These are phyloP conservation scores for Pseudonectria buxi DNA, from an alignment of 2,329 filamentous ascomycete genomes.

Conservation along the genomic window DNA sequence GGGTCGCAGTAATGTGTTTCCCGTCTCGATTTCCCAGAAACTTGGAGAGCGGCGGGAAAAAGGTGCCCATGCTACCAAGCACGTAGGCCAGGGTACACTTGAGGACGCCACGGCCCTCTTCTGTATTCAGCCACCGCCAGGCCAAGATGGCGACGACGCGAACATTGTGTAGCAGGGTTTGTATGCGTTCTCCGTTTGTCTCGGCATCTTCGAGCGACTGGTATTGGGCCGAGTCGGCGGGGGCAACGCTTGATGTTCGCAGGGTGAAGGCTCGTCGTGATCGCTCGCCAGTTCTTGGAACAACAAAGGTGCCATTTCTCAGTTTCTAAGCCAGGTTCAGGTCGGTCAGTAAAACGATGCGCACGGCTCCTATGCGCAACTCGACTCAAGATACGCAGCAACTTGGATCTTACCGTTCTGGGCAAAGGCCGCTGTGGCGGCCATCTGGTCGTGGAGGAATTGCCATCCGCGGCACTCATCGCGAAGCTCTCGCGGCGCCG, in stretches of 20 bases:
- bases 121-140: constrained; percentile 56
- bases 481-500: no score
- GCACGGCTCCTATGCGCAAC: no score
- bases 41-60: constrained; percentile 64
- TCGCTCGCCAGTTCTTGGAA: constrained; percentile 80
- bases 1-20: constrained; percentile 88
- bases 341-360: not conserved
- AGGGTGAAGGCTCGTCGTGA: constrained; percentile 74
- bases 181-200: constrained; percentile 29
- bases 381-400: no score
- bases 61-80: constrained; percentile 78
- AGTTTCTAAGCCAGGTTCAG: constrained; percentile 49
- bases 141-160: constrained; percentile 37
- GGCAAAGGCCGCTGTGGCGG: no score
- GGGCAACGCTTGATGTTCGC: constrained; percentile 39
- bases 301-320: constrained; percentile 78
- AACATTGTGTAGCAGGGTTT: constrained; percentile 30
- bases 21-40: constrained; percentile 79
- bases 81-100: constrained; percentile 91
- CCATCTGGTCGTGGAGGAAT: no score
- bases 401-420: no score
- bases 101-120: constrained; percentile 70
- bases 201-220: constrained; percentile 18
- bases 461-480: no score
- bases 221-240: constrained; percentile 21